These are phyloP conservation scores for Fusarium falciforme DNA, from an alignment of 2,329 filamentous ascomycete species.

Conservation along the genomic window DNA sequence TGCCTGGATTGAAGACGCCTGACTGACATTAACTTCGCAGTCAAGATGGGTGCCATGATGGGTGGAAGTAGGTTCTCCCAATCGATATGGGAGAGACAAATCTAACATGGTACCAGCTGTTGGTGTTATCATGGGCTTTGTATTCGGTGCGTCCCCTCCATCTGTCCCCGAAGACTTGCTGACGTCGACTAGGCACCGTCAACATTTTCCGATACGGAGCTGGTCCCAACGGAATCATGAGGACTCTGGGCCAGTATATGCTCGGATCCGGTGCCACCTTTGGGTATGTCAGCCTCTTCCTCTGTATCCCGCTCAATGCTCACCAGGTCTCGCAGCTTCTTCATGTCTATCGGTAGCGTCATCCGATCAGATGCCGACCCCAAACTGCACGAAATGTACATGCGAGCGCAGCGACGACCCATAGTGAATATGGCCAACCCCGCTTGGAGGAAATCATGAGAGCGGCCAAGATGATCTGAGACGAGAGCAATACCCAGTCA, in stretches of 20 bases:
- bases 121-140: conserved; percentile 96
- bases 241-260: conserved; percentile 98
- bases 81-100: background rate
- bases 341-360: conserved; percentile 98
- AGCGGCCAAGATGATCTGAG: conserved; percentile 33
- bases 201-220: conserved; percentile 97
- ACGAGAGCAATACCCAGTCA: conserved; percentile 42
- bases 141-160: conserved; percentile 77
- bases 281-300: conserved; percentile 68
- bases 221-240: conserved; percentile 91
- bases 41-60: conserved; percentile 98
- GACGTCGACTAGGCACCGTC: conserved; percentile 75
- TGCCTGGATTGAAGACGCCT: conserved; percentile 13
- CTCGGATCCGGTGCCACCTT: conserved; percentile 93
- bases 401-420: conserved; percentile 77
- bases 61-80: conserved; percentile 81
- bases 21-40: conserved; percentile 40
- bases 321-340: conserved; percentile 70
- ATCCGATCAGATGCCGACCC: conserved; percentile 92
- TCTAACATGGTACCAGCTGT: conserved; percentile 74
- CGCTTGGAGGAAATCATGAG: conserved; percentile 50
- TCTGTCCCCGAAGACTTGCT: background rate
- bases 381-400: conserved; percentile 80
- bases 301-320: conserved; percentile 19
- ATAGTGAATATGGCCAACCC: conserved; percentile 66